Conservation (phyloP, 23 red algal species). For the Gracilariopsis chorda region DNA sequence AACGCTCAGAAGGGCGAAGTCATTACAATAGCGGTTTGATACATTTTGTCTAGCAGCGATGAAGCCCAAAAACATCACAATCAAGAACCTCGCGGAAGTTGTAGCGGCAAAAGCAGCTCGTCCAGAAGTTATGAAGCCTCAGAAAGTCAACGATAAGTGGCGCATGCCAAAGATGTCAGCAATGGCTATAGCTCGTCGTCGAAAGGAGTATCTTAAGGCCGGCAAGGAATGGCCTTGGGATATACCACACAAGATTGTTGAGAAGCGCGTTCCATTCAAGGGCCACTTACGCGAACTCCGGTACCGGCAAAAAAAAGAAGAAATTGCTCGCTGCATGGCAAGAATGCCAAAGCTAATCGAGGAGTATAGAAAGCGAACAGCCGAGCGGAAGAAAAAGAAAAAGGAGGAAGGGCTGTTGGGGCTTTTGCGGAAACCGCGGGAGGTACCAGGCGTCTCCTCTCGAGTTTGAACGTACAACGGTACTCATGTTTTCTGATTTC, state of each 20-base stretch:
- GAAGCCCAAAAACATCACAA: conserved; percentile 46
- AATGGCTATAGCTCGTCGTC: conserved; percentile 22
- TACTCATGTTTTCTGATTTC: too few relatives aligned
- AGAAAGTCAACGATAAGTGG: conserved; percentile 52
- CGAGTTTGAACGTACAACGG: neutral
- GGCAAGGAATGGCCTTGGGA: conserved; percentile 66
- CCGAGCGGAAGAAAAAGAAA: neutral
- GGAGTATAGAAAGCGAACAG: conserved; percentile 37
- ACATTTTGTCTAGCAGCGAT: too few relatives aligned
- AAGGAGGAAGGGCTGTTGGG: conserved; percentile 1
- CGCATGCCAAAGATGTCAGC: conserved; percentile 50
- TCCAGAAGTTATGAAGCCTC: conserved; percentile 45
- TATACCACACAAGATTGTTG: conserved; percentile 76
- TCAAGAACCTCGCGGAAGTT: conserved; percentile 52
- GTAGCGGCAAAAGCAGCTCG: conserved; percentile 39
- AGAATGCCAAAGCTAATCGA: conserved; percentile 73
- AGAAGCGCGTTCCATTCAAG: conserved; percentile 70
- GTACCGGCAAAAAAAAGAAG: conserved; percentile 29
- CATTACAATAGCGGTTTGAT: too few relatives aligned
- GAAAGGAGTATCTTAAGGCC: conserved; percentile 12
- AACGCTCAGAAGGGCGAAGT: too few relatives aligned
- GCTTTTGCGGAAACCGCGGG: neutral
- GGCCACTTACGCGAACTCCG: conserved; percentile 64
- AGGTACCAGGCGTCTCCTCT: neutral
- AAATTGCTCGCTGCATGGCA: conserved; percentile 68